Conservation (phyloP, 2,329 filamentous ascomycete species). For the Catunica adiposa region DNA sequence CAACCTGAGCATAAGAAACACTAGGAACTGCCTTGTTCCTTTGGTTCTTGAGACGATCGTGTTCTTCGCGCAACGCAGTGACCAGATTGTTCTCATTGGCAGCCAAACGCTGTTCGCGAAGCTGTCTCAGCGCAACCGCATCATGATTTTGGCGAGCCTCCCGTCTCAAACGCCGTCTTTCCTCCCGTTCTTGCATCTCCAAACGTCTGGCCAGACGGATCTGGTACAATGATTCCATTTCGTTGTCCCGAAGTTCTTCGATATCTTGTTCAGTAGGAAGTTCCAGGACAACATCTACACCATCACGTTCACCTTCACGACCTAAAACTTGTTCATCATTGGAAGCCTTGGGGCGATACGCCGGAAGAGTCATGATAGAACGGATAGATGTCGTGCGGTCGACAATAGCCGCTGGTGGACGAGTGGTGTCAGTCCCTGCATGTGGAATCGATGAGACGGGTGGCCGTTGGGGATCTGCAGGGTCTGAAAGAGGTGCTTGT, state of each 20-base stretch:
- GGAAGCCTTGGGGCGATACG: slow-evolving; percentile 57
- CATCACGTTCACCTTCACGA: slow-evolving; percentile 76
- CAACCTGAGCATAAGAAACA: slow-evolving; percentile 61
- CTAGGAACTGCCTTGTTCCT: slow-evolving; percentile 52
- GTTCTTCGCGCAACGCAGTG: slow-evolving; percentile 40
- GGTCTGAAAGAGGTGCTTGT: slow-evolving; percentile 13
- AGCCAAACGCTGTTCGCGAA: slow-evolving; percentile 41
- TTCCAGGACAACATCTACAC: slow-evolving; percentile 81
- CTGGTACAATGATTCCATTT: slow-evolving; percentile 88
- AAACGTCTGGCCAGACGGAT: slow-evolving; percentile 63
- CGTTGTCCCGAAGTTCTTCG: slow-evolving; percentile 61
- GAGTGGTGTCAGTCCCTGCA: slow-evolving; percentile 11
- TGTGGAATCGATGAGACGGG: slow-evolving; percentile 2
- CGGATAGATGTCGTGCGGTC: slow-evolving; percentile 75
- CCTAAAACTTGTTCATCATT: slow-evolving; percentile 70
- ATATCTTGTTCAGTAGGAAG: slow-evolving; percentile 66
- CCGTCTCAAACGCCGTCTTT: slow-evolving; percentile 48
- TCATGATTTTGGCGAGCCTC: slow-evolving; percentile 62
- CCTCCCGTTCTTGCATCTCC: slow-evolving; percentile 62
- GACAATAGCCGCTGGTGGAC: slow-evolving; percentile 28
- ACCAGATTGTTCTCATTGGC: slow-evolving; percentile 34
- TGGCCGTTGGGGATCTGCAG: slow-evolving; percentile 11
- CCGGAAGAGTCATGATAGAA: slow-evolving; percentile 85
- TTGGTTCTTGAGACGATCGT: slow-evolving; percentile 38
- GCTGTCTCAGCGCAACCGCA: slow-evolving; percentile 45